Conservation (phyloP, 257 asterid genomes). For the Penstemon barbatus region DNA sequence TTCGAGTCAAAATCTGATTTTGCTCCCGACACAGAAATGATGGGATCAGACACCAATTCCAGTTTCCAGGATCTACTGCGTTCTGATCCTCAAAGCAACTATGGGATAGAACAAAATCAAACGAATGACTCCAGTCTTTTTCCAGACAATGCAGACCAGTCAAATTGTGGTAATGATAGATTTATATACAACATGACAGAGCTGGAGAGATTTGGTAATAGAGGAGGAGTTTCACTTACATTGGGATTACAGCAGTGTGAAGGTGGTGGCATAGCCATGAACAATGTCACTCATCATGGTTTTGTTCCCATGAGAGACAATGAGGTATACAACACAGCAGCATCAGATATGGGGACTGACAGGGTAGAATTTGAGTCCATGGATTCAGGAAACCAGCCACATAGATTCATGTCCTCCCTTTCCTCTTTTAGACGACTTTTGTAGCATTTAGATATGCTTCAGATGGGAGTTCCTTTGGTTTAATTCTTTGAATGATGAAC, state of each 20-base stretch:
- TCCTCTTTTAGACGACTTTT: constrained; percentile 48
- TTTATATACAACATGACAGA: constrained; percentile 56
- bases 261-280: constrained; percentile 46
- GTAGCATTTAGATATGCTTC: constrained; percentile 31
- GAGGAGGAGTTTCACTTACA: constrained; percentile 63
- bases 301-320: constrained; percentile 51
- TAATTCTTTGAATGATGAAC: background rate
- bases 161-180: constrained; percentile 33
- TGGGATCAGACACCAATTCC: constrained; percentile 40
- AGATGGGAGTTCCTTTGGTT: background rate
- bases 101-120: constrained; percentile 32
- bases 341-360: constrained; percentile 48
- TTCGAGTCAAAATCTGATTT: constrained; percentile 45
- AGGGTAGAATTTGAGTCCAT: constrained; percentile 50
- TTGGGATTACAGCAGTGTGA: constrained; percentile 76
- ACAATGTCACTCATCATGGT: constrained; percentile 36
- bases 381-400: constrained; percentile 53
- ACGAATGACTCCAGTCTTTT: constrained; percentile 25
- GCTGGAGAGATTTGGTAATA: constrained; percentile 54
- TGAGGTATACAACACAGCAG: constrained; percentile 38
- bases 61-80: constrained; percentile 30
- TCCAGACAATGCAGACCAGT: constrained; percentile 27
- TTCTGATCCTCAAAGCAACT: constrained; percentile 28
- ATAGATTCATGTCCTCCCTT: constrained; percentile 46
- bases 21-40: constrained; percentile 42